Evolutionary conservation across 2,329 filamentous ascomycete species (phyloP).

Genomic region (Claviceps humidiphila): DNA sequence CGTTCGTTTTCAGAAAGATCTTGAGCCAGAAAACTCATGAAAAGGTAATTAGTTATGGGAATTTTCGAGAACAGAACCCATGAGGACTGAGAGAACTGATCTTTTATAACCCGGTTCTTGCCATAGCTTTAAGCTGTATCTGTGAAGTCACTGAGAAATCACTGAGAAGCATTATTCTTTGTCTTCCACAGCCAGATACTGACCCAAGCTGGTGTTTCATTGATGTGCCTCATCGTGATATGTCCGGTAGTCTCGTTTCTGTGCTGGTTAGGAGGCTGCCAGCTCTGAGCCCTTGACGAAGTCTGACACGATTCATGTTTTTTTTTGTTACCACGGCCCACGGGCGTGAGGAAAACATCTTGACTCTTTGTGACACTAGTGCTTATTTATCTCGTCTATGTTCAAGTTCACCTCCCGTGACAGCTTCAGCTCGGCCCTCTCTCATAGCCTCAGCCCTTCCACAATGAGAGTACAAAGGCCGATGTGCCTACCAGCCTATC

Average conservation of each 20-base stretch:
- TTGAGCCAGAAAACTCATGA: not conserved
- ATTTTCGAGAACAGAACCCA: not conserved
- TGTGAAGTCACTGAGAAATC: too few relatives aligned
- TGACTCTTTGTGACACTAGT: not conserved
- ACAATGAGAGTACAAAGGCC: not conserved
- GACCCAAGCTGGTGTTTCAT: not conserved
- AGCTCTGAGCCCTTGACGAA: not conserved
- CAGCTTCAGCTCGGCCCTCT: not conserved
- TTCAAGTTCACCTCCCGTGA: not conserved
- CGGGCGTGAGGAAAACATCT: not conserved
- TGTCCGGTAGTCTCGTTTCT: not conserved
- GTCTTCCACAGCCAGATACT: not conserved
- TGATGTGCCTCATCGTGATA: constrained; percentile 5
- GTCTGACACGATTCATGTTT: not conserved
- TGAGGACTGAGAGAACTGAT: not conserved
- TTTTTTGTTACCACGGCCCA: not conserved
- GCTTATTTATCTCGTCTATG: not conserved
- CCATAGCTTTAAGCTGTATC: not conserved
- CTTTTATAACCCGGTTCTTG: not conserved
- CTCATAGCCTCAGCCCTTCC: not conserved
- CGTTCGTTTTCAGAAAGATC: not conserved
- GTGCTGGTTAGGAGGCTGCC: not conserved
- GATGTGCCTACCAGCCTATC: not conserved
- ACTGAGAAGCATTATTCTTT: not conserved
- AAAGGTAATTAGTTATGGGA: not conserved